Base-by-base conservation (phyloP, 192 early-diverging fungal species). In the Linnemannia schmuckeri region DNA sequence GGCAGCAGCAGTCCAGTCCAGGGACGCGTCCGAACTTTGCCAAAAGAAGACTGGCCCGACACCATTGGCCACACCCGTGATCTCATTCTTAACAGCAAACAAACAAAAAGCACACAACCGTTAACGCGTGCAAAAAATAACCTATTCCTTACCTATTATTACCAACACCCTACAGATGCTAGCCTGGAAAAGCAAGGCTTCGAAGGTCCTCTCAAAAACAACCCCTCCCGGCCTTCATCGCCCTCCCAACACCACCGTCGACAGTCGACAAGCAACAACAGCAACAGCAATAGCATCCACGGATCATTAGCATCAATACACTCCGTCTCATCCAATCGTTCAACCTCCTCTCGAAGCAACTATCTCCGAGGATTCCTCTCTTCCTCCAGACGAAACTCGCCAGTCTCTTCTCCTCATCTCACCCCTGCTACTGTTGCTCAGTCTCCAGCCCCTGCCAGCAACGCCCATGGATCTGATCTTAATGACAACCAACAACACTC, bases 351-450 rank as follows among this genome's bases (percentile, higher is more conserved):
- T 0, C 61, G 74, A 40, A 76, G 66, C 52, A 76, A 61, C 35
- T 78, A 77, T 54, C 71, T 78, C 35, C 69, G 82, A 27, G 82
- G 82, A 0, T 78, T 83, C 57, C 76, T 83, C 63, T 75, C 80
- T 17, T 46, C 81, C 9, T 49, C 37, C 24, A 82, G 76, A 44
- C 57, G n/a, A 33, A 76, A 17, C 35, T 41, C 57, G 18, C 74
- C 70, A 27, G 55, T 41, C 41, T 75, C 75, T 1, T 57, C 42
- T 37, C 81, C 37, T 72, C 76, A 41, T 30, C 46, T 27, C n/a
- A 52, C 49, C 22, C n/a, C 72, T 17, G 41, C 27, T 30, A 54
- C 70, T 74, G 41, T 35, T 52, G 70, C 15, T n/a, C 71, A 63
- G 10, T 30, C 54, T 80, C 69, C 41, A 73, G 38, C 33, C n/a